These are phyloP conservation scores for Phytophthora pisi DNA, from an alignment of 352 stramenopile genomes.

Conservation along the genomic window DNA sequence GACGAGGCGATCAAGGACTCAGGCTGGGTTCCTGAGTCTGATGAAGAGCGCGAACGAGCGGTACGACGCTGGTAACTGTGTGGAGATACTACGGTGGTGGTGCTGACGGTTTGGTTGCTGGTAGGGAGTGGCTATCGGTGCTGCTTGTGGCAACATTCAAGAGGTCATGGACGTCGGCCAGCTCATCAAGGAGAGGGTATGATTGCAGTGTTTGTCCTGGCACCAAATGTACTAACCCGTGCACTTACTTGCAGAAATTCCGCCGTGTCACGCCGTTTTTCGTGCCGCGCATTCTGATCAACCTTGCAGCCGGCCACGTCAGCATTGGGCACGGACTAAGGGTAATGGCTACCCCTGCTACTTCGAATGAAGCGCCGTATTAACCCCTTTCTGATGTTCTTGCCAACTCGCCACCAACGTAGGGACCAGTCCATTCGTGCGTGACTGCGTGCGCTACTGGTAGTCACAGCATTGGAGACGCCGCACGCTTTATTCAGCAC, in stretches of 20 bases:
- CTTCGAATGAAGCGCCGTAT: no score
- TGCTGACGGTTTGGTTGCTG: slow-evolving; percentile 24
- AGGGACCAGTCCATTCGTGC: slow-evolving; percentile 96
- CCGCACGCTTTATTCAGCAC: slow-evolving; percentile 83
- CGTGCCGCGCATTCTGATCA: slow-evolving; percentile 92
- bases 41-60: slow-evolving; percentile 61
- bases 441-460: slow-evolving; percentile 96
- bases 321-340: slow-evolving; percentile 89
- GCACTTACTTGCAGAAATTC: slow-evolving; percentile 52
- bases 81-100: neutral
- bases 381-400: no score
- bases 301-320: slow-evolving; percentile 90
- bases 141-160: slow-evolving; percentile 80
- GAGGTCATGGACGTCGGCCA: slow-evolving; percentile 74
- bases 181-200: slow-evolving; percentile 61
- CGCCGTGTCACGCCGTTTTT: slow-evolving; percentile 91
- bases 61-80: slow-evolving; percentile 21
- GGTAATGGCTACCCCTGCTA: slow-evolving; percentile 22
- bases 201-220: neutral
- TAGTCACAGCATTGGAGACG: slow-evolving; percentile 95
- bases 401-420: neutral
- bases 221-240: neutral
- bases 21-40: slow-evolving; percentile 50
- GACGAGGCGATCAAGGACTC: slow-evolving; percentile 76
- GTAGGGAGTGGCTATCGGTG: slow-evolving; percentile 81